A percentile compares a stretch with the other conserved stretches of the same genome.
These are phyloP conservation scores for Apophysomyces ossiformis DNA, from an alignment of 371 early-diverging fungal species.

Conservation along the genomic window DNA sequence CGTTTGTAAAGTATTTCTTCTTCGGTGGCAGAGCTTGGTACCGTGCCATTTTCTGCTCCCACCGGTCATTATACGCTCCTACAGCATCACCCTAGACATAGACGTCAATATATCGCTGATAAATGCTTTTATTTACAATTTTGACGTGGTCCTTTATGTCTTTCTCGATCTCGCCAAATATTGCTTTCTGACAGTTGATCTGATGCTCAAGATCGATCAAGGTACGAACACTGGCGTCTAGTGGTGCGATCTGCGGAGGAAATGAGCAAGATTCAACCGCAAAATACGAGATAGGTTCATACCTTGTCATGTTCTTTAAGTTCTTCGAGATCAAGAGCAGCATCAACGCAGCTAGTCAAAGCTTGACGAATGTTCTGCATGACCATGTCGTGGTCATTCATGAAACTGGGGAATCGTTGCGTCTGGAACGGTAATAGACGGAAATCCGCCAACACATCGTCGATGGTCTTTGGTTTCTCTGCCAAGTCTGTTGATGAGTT, in stretches of 20 bases:
- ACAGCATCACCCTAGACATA: conserved; percentile 10
- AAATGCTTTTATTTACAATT: neutral
- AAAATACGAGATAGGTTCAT: neutral
- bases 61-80: neutral
- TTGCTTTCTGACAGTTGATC: conserved; percentile 17
- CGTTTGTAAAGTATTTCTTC: conserved; percentile 12
- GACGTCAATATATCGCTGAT: neutral
- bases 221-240: conserved; percentile 11
- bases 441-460: conserved; percentile 5
- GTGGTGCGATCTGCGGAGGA: neutral
- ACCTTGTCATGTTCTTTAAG: conserved; percentile 9
- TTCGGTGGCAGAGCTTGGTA: conserved; percentile 4
- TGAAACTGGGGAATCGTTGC: conserved; percentile 8
- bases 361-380: conserved; percentile 15
- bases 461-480: neutral
- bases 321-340: conserved; percentile 26
- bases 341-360: conserved; percentile 12
- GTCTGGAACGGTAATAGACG: neutral
- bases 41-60: neutral
- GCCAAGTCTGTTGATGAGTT: neutral
- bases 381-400: conserved; percentile 14
- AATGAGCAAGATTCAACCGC: neutral
- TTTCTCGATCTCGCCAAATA: conserved; percentile 5
- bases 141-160: neutral
- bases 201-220: conserved; percentile 22